phyloP scores from a whole-genome alignment of 2,329 filamentous ascomycete species.

The Aspergillus pseudotamarii region DNA sequence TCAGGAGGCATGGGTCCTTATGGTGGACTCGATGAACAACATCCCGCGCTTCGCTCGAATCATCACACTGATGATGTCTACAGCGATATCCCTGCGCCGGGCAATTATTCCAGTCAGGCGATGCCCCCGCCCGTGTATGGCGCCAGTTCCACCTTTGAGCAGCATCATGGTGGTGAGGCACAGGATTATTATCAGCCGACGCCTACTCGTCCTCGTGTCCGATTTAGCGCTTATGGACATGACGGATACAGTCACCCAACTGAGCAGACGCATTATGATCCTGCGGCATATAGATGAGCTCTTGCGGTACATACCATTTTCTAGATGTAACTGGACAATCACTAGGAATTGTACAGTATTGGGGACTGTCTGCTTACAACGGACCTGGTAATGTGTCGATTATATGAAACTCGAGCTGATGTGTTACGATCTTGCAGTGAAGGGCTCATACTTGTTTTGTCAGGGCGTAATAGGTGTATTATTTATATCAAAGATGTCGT shows the following conservation, averaged over 20 bases:
- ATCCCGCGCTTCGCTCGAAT: conserved; percentile 2
- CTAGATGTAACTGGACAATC: background rate
- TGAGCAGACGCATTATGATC: conserved; percentile 41
- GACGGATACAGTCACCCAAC: conserved; percentile 28
- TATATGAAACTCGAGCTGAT: conserved; percentile 4
- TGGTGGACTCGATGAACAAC: conserved; percentile 9
- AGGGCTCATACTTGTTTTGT: background rate
- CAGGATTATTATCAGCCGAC: conserved; percentile 34
- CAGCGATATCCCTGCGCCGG: conserved; percentile 11
- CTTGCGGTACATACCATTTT: background rate
- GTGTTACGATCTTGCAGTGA: conserved; percentile 17
- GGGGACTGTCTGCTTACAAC: background rate
- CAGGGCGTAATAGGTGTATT: conserved; percentile 18
- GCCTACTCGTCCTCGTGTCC: conserved; percentile 20
- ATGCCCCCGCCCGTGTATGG: conserved; percentile 9
- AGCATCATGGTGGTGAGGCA: conserved; percentile 29
- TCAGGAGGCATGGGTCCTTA: conserved; percentile 15
- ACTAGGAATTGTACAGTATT: background rate
- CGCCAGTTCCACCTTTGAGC: conserved; percentile 16
- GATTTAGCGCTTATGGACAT: conserved; percentile 27
- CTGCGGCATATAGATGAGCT: conserved; percentile 34
- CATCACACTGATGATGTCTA: conserved; percentile 6
- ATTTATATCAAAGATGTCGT: background rate
- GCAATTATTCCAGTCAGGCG: conserved; percentile 1
- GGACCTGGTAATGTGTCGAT: background rate